A percentile compares a stretch with the other conserved stretches of the same genome.
Evolutionary conservation across 2,329 filamentous ascomycete genomes (phyloP).

Genomic region (Drechslera avenae): DNA sequence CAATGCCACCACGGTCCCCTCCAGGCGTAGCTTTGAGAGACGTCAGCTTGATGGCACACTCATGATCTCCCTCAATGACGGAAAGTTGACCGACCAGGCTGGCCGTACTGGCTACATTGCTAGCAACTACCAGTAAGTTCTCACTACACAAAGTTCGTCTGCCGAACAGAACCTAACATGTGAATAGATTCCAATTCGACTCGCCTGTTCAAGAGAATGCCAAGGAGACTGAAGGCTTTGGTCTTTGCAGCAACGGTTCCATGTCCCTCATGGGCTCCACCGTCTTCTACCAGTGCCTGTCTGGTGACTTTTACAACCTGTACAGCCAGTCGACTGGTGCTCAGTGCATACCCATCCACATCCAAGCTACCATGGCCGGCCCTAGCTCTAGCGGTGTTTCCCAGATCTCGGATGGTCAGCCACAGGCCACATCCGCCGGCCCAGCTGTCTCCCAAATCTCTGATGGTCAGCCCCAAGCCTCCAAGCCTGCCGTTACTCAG

Average conservation of each 20-base stretch:
- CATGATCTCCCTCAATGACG: conserved; percentile 65
- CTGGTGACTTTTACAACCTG: conserved; percentile 79
- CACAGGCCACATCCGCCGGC: conserved; percentile 20
- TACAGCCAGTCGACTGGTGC: conserved; percentile 72
- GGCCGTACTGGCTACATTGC: conserved; percentile 79
- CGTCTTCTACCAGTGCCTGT: conserved; percentile 75
- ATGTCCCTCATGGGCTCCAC: conserved; percentile 67
- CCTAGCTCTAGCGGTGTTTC: conserved; percentile 20
- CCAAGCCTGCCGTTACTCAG: conserved; percentile 24
- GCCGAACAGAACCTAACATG: conserved; percentile 7
- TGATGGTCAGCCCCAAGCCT: conserved; percentile 39
- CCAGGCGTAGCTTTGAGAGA: conserved; percentile 33
- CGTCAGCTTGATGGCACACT: conserved; percentile 54
- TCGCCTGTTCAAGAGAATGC: conserved; percentile 65
- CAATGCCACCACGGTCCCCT: conserved; percentile 44
- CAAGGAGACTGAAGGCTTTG: conserved; percentile 74
- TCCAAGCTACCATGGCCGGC: conserved; percentile 24
- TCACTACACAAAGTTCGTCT: too few relatives aligned
- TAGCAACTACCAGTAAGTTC: conserved; percentile 68
- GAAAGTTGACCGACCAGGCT: conserved; percentile 68
- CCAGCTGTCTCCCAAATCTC: conserved; percentile 32
- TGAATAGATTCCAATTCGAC: conserved; percentile 50
- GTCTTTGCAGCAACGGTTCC: conserved; percentile 69
- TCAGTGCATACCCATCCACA: conserved; percentile 64
- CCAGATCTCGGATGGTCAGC: conserved; percentile 33